Evolutionary conservation across 345 rosid species (phyloP).

Genomic region (Pugionium cornutum): DNA sequence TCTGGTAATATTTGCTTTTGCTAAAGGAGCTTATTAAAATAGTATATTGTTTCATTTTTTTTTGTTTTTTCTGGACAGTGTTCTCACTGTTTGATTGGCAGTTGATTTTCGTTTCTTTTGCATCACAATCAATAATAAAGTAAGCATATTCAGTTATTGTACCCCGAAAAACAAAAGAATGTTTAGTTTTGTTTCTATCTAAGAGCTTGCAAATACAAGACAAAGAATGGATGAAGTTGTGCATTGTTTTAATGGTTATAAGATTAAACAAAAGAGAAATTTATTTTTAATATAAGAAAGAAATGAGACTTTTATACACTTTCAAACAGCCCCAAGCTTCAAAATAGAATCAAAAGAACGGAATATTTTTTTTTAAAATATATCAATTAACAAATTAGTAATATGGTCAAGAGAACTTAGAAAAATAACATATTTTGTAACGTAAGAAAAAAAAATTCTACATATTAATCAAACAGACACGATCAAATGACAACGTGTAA

Average conservation of each 20-base stretch:
- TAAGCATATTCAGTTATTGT: constrained; percentile 27
- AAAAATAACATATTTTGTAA: too few relatives aligned
- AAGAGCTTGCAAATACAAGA: constrained; percentile 33
- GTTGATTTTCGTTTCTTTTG: constrained; percentile 37
- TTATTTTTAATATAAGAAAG: not conserved
- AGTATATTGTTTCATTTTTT: not conserved
- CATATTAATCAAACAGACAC: too few relatives aligned
- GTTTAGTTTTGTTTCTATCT: constrained; percentile 41
- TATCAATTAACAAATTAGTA: too few relatives aligned
- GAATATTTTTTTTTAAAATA: too few relatives aligned
- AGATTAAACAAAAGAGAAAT: not conserved
- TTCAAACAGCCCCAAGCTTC: too few relatives aligned
- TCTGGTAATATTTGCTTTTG: constrained; percentile 28
- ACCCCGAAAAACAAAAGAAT: constrained; percentile 27
- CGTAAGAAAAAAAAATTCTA: too few relatives aligned
- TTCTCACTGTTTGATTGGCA: constrained; percentile 39
- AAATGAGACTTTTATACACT: not conserved
- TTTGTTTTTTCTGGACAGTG: constrained; percentile 34
- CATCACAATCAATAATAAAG: constrained; percentile 37
- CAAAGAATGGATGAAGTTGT: constrained; percentile 30
- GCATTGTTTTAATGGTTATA: constrained; percentile 22
- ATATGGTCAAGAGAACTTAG: too few relatives aligned
- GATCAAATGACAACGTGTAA: too few relatives aligned
- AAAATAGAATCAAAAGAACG: too few relatives aligned
- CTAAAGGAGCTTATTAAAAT: constrained; percentile 14